Evolutionary conservation across 169 alveolate species (phyloP), one percentile per base, ranked within the genome.

Genomic region (Toxoplasma gondii): DNA sequence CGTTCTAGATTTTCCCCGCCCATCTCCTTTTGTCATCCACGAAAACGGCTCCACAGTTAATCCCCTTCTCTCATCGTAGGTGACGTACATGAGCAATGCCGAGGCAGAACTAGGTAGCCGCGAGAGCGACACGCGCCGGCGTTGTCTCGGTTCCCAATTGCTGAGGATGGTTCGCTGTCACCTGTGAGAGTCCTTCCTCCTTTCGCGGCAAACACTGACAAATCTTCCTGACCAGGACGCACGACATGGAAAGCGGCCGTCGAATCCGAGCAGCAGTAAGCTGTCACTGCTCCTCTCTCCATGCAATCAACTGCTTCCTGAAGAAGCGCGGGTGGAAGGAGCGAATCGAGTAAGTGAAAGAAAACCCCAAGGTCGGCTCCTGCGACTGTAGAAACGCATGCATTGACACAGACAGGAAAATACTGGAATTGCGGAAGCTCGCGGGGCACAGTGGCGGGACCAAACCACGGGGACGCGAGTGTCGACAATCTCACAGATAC

Each of bases 291-390:
- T 2, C 67, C 90, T 43, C 67, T 29, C 54, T 82, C 90, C 54
- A 82, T 82, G 67, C 90, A 82, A 41, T 36, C 24, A 64, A 82
- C 54, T 29, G 90, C 90, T 44, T 82, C 67, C 38, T 44, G 90
- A 38, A 82, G 90, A 2, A 82, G 90, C 67, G 53, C 90, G 10
- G 90, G 90, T 9, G 90, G 90, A 41, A 82, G 90, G 24, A 82
- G 90, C 1, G 64, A 29, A 36, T 82, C 90, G 38, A 82, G 67
- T n/a, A 43, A 29, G 41, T 41, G 64, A 41, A 82, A 31, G 38
- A 43, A 43, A 10, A 29, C 67, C 36, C 44, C 12, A 9, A 82
- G 10, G 90, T 82, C 90, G 22, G 38, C 90, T 41, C 90, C 90
- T 4, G 90, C 90, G 39, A 38, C 64, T 82, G 67, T n/a, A 82